These are phyloP conservation scores for Candida ortonii DNA, from an alignment of 805 yeast genomes.

Conservation along the genomic window DNA sequence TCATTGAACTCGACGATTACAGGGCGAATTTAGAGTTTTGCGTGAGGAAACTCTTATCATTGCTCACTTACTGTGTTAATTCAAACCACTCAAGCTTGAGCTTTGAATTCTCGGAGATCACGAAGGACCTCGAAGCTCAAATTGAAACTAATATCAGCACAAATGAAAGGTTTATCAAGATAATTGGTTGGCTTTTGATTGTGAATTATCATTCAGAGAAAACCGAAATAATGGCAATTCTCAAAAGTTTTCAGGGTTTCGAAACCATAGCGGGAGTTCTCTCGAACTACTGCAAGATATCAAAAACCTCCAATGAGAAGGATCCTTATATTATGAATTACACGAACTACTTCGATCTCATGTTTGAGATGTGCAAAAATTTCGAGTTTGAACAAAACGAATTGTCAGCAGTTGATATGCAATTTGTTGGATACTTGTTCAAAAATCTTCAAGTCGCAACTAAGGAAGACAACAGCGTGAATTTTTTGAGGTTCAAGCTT, in stretches of 20 bases:
- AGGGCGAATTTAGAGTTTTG: conserved; percentile 42
- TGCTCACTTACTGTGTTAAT: conserved; percentile 34
- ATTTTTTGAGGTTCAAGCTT: conserved; percentile 66
- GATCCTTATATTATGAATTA: conserved; percentile 27
- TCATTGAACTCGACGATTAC: conserved; percentile 31
- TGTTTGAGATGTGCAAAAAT: conserved; percentile 54
- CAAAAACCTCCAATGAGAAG: conserved; percentile 38
- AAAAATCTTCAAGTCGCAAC: conserved; percentile 40
- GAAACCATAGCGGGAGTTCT: conserved; percentile 35
- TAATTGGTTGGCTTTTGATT: conserved; percentile 33
- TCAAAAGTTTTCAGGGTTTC: conserved; percentile 54
- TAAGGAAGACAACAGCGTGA: conserved; percentile 52
- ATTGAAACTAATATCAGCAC: conserved; percentile 21
- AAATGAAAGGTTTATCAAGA: conserved; percentile 31
- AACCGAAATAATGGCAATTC: conserved; percentile 37
- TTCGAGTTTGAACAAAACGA: conserved; percentile 44
- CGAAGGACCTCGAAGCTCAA: conserved; percentile 16
- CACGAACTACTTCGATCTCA: conserved; percentile 42
- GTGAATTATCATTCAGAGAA: conserved; percentile 22
- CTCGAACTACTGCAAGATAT: conserved; percentile 25
- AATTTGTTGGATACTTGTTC: conserved; percentile 48
- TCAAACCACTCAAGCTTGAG: conserved; percentile 24
- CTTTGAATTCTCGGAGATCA: conserved; percentile 18
- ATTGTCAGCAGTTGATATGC: conserved; percentile 39
- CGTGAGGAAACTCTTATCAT: conserved; percentile 46